Base-by-base conservation (phyloP, 257 asterid genomes). In the Nicotiana attenuata region DNA sequence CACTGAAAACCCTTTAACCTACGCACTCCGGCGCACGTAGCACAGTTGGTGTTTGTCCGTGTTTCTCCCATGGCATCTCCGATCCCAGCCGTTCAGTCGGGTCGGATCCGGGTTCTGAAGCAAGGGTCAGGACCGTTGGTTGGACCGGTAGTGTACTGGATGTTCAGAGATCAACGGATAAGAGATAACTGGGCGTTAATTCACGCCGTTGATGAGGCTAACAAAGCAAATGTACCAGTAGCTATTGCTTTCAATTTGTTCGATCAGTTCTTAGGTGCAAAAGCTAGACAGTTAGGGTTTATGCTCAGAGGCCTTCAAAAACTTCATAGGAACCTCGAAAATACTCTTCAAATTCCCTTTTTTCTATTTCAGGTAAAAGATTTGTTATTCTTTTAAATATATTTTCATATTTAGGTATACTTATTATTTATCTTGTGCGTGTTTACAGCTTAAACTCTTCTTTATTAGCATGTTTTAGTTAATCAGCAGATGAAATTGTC, bases 71-170 rank as follows among this genome's bases (percentile, higher is more conserved):
- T 91, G 97, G 85, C 91, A 78, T 65, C 90, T 9, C 78, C 89
- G 3, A 47, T 86, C 28, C 87, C 91, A 7, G 87, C 93, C 50
- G 90, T 96, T 53, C 97, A 92, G 15, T 84, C 92, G 56, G 97
- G 96, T 1, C 85, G 99, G 84, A 86, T 96, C 83, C 91, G 97
- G 87, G 81, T 92, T 78, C 85, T 94, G 65, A 92, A 91, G 87
- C 83, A 84, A 53, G 92, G 88, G 35, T 50, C 88, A 20, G 82
- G 81, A 16, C 33, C 75, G 60, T 69, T 78, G 19, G 60, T 15
- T 10, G 99, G 98, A 9, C 99, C 99, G 65, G 98, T 96, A 28
- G 97, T 96, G 63, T 96, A 96, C 89, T 96, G 99, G 99, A 92
- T 96, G 99, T 96, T 96, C 88, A 90, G 99, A 84, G 98, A 96